phyloP scores from a whole-genome alignment of 2,329 filamentous ascomycete genomes.

The Exophiala lecanii-corni region DNA sequence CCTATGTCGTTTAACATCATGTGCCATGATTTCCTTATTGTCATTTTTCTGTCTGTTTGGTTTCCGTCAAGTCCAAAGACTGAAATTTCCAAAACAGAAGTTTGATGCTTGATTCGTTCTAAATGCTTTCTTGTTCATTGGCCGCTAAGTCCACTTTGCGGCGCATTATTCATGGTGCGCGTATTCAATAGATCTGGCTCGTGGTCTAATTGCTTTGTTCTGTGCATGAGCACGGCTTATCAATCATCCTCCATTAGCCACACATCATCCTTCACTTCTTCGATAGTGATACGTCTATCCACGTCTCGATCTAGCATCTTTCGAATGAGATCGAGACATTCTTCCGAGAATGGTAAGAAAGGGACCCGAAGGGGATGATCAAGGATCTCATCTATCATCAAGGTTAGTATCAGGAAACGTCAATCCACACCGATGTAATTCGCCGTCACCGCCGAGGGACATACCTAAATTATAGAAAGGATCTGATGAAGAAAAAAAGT shows the following conservation, averaged over 20 bases:
- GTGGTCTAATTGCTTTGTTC: neutral
- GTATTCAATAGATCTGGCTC: too few relatives aligned
- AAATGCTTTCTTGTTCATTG: too few relatives aligned
- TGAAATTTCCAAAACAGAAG: too few relatives aligned
- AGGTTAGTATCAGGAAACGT: slow-evolving; percentile 7
- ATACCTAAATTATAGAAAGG: slow-evolving; percentile 23
- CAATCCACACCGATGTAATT: too few relatives aligned
- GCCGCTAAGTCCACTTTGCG: too few relatives aligned
- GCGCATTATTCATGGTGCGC: neutral
- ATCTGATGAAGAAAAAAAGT: slow-evolving; percentile 7
- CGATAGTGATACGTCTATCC: slow-evolving; percentile 74
- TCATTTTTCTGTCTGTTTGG: too few relatives aligned
- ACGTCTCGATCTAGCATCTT: slow-evolving; percentile 92
- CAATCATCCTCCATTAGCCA: slow-evolving; percentile 52
- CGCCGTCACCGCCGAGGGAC: too few relatives aligned
- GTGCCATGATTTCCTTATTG: too few relatives aligned
- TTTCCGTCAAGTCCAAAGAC: too few relatives aligned
- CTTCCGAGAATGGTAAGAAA: slow-evolving; percentile 62
- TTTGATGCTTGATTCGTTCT: too few relatives aligned
- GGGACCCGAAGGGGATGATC: slow-evolving; percentile 91
- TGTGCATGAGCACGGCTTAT: slow-evolving; percentile 1
- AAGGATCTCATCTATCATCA: slow-evolving; percentile 84
- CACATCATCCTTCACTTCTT: slow-evolving; percentile 80
- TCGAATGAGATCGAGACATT: slow-evolving; percentile 86
- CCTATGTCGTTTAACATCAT: too few relatives aligned